Evolutionary conservation across 2,329 filamentous ascomycete genomes (phyloP).

Genomic region (Pseudocercospora pini-densiflorae): DNA sequence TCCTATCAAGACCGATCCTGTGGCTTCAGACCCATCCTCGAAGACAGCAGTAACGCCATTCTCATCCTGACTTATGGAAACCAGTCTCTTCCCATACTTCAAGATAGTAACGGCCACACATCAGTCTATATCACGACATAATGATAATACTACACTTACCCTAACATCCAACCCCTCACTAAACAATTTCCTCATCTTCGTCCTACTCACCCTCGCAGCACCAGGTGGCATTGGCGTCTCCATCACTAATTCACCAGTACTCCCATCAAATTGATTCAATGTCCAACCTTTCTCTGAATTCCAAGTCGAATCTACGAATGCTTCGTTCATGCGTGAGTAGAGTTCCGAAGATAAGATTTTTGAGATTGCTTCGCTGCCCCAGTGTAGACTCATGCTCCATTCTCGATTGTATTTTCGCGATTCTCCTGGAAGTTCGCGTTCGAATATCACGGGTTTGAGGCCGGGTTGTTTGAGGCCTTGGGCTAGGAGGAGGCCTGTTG

Average conservation of each 20-base stretch:
- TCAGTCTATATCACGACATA: constrained; percentile 1
- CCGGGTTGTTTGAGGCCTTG: constrained; percentile 21
- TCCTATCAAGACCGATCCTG: constrained; percentile 22
- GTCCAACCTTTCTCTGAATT: constrained; percentile 4
- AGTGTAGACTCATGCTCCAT: constrained; percentile 29
- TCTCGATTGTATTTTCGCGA: constrained; percentile 17
- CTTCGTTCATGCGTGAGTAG: constrained; percentile 18
- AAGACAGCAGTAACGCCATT: constrained; percentile 22
- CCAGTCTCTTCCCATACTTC: constrained; percentile 22
- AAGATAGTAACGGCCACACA: neutral
- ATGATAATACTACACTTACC: constrained; percentile 13
- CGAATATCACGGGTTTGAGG: constrained; percentile 20
- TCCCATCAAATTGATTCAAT: constrained; percentile 19
- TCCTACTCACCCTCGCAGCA: constrained; percentile 22
- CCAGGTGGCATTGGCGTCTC: constrained; percentile 14
- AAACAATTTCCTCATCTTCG: constrained; percentile 24
- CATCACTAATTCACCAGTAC: constrained; percentile 22
- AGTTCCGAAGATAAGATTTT: constrained; percentile 21
- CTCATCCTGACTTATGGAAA: constrained; percentile 8
- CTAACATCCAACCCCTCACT: constrained; percentile 25
- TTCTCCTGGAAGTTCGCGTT: constrained; percentile 17
- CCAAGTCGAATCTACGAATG: constrained; percentile 13
- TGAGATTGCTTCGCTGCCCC: constrained; percentile 16
- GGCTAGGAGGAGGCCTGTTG: constrained; percentile 25
- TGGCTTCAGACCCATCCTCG: constrained; percentile 22